Base-by-base conservation (phyloP, 75 land plant species). In the Cunninghamia lanceolata region DNA sequence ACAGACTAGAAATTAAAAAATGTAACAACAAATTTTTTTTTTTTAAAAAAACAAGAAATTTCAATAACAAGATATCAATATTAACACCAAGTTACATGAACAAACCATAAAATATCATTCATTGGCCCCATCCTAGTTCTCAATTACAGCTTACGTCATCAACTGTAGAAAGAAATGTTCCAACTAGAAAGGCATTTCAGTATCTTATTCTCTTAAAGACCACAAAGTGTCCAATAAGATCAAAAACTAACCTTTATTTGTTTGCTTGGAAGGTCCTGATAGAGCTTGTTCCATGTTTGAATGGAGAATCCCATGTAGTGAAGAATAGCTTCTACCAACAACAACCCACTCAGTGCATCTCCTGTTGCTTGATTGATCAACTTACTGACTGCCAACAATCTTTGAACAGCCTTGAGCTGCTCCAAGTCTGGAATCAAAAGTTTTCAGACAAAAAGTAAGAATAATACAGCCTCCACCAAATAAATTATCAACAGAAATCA, bases 361-460 rank as follows among this genome's bases (percentile, higher is more conserved):
- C 99, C 99, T 42, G 94, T 94, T 46, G 99, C 99, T 84, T 98
- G 99, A 84, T 98, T 98, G 68, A 96, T 92, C 88, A 98, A 85
- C 70, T 89, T 85, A 88, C 96, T 98, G 25, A 93, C 93, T 35
- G 99, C 97, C 84, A 95, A 84, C 85, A 98, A 85, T 84, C 96
- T 92, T 43, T 83, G 80, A 85, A 87, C 90, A 83, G 99, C 99
- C 92, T 92, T 90, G 17, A 89, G 89, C 53, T 77, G 85, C 87
- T 93, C 94, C 39, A 90, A 90, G 80, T 87, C 95, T 93, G 91
- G 74, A 86, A 75, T 30, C 28, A 82, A 38, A 73, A 84, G 52
- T 36, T 40, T 54, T 32, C 35, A 2, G 32, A 54, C 28, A 38
- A 50, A 36, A 35, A 9, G 34, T 86, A 56, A 86, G 25, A 74